A percentile compares a stretch with the other conserved stretches of the same genome.
These are phyloP conservation scores for Biscogniauxia marginata DNA, from an alignment of 2,329 filamentous ascomycete species.

Conservation along the genomic window DNA sequence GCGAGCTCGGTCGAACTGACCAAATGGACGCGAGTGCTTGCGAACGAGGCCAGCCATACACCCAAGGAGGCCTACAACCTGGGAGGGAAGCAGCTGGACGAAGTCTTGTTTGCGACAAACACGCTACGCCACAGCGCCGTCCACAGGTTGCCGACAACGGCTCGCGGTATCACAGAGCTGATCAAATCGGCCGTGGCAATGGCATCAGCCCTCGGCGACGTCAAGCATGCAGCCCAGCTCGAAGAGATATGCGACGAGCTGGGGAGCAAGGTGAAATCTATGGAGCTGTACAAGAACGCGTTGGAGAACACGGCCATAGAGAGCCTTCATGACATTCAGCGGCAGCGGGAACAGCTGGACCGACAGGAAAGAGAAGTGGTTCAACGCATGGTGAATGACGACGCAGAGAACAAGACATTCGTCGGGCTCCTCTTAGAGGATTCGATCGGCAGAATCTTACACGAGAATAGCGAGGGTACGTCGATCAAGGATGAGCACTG, in stretches of 20 bases:
- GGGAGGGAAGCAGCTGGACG: constrained; percentile 11
- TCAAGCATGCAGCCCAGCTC: constrained; percentile 26
- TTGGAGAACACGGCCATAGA: constrained; percentile 27
- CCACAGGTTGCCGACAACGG: constrained; percentile 30
- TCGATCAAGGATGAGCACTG: neutral
- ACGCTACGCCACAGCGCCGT: constrained; percentile 34
- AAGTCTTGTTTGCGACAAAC: constrained; percentile 26
- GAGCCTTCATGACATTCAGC: constrained; percentile 33
- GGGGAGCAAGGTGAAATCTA: constrained; percentile 29
- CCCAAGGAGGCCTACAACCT: constrained; percentile 23
- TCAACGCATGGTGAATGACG: constrained; percentile 27
- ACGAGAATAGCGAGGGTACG: neutral
- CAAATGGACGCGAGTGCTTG: constrained; percentile 31
- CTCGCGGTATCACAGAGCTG: constrained; percentile 27
- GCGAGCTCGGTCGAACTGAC: constrained; percentile 37
- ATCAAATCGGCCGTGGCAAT: constrained; percentile 29
- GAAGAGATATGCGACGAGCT: constrained; percentile 30
- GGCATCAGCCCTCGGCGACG: constrained; percentile 30
- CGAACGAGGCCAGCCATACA: constrained; percentile 22
- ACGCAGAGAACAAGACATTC: constrained; percentile 29
- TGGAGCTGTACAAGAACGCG: constrained; percentile 35
- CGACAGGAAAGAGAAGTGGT: constrained; percentile 31
- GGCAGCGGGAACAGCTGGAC: constrained; percentile 36
- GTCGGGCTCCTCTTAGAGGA: constrained; percentile 32
- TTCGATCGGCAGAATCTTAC: constrained; percentile 19